A percentile compares a stretch with the other conserved stretches of the same genome.
Conservation (phyloP, 2,329 filamentous ascomycete species). For the Diplocarpon mali region DNA sequence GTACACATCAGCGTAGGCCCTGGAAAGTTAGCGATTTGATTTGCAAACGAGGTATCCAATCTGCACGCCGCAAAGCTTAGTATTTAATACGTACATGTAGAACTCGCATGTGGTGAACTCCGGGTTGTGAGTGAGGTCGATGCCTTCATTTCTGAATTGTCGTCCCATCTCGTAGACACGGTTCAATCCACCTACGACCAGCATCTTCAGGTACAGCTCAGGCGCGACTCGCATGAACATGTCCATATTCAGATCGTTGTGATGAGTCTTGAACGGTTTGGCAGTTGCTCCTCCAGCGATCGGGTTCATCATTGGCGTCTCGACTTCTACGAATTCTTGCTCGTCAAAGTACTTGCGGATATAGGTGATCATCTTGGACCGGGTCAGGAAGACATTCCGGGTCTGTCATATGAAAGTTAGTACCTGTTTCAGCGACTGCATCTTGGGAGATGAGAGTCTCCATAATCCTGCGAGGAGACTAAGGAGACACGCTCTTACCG, state of each 20-base stretch:
- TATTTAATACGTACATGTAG: conserved; percentile 47
- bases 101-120: conserved; percentile 98
- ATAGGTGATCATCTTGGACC: conserved; percentile 79
- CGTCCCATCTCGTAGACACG: conserved; percentile 92
- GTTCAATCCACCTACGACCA: conserved; percentile 86
- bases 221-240: conserved; percentile 93
- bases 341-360: conserved; percentile 81
- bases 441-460: too few relatives aligned
- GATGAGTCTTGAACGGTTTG: conserved; percentile 87
- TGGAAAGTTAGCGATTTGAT: neutral
- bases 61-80: neutral
- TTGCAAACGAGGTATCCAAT: too few relatives aligned
- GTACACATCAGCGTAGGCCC: conserved; percentile 58
- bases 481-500: conserved; percentile 16
- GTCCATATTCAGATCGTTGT: conserved; percentile 92
- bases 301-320: conserved; percentile 95
- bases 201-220: conserved; percentile 92
- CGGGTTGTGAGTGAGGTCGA: conserved; percentile 90
- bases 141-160: conserved; percentile 89
- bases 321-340: conserved; percentile 82
- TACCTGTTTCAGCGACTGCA: too few relatives aligned
- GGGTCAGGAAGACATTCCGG: conserved; percentile 71
- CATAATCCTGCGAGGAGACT: too few relatives aligned
- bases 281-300: conserved; percentile 94
- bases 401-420: conserved; percentile 30